Conservation (phyloP, 768 basidiomycete genomes). For the Termitomyces sp. region DNA sequence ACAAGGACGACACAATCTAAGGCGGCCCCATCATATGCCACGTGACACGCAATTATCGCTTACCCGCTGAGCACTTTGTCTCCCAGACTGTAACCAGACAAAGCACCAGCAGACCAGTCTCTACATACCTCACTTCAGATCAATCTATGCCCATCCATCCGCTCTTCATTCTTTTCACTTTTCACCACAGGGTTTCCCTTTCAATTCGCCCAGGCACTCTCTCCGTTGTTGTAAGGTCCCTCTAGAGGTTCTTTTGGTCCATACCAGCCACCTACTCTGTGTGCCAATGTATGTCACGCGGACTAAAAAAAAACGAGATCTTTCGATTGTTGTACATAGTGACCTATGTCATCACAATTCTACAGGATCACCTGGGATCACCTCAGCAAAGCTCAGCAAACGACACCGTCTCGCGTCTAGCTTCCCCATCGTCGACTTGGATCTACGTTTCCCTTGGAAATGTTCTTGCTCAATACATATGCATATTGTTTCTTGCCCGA, state of each 20-base stretch:
- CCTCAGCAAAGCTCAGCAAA: too few relatives aligned
- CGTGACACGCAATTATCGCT: conserved; percentile 1
- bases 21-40: background rate
- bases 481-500: background rate
- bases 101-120: too few relatives aligned
- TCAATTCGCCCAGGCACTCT: background rate
- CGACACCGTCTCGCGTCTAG: too few relatives aligned
- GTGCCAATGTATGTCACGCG: background rate
- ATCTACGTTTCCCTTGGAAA: conserved; percentile 6
- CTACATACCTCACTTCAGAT: background rate
- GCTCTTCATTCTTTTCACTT: background rate
- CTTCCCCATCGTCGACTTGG: too few relatives aligned
- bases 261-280: background rate
- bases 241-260: background rate
- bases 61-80: background rate
- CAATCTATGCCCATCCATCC: conserved; percentile 8
- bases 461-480: background rate
- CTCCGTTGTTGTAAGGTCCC: background rate
- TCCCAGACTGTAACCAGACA: too few relatives aligned
- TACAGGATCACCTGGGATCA: background rate
- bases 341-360: background rate
- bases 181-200: conserved; percentile 1
- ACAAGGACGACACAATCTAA: background rate
- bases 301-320: background rate
- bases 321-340: background rate